phyloP scores from a whole-genome alignment of 208 protist genomes.

The Leishmania tarentolae region DNA sequence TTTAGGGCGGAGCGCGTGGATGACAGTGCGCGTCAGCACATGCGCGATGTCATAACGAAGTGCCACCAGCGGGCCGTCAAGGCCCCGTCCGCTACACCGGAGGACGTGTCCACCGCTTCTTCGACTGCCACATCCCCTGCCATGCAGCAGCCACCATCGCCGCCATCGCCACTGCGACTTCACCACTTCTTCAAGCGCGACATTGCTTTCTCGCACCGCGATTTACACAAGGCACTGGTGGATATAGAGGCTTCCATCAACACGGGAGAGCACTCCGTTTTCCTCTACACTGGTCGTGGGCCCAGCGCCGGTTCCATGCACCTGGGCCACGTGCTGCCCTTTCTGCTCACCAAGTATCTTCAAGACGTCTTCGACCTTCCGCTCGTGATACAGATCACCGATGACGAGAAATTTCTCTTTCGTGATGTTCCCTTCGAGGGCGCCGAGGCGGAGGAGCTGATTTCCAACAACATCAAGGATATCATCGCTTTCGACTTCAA shows the following conservation, averaged over 20 bases:
- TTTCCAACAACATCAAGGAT: constrained; percentile 97
- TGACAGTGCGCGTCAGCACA: constrained; percentile 31
- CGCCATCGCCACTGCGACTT: constrained; percentile 20
- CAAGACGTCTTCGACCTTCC: constrained; percentile 98
- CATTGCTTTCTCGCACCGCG: constrained; percentile 98
- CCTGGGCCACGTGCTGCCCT: constrained; percentile 99
- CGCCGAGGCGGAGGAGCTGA: constrained; percentile 75
- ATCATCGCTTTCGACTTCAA: constrained; percentile 99
- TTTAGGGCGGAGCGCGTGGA: constrained; percentile 82
- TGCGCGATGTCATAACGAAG: constrained; percentile 36
- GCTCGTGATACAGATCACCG: constrained; percentile 99
- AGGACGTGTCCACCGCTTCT: neutral
- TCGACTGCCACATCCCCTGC: neutral
- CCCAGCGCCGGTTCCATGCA: constrained; percentile 97
- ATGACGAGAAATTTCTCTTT: constrained; percentile 99
- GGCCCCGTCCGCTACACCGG: constrained; percentile 15
- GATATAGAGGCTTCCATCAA: constrained; percentile 69
- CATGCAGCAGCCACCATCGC: neutral
- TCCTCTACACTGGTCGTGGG: constrained; percentile 99
- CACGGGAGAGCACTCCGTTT: constrained; percentile 89
- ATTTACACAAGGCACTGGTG: constrained; percentile 94
- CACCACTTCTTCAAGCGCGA: constrained; percentile 95
- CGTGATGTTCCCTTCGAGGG: constrained; percentile 92
- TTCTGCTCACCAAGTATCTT: constrained; percentile 98
- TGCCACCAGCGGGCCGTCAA: constrained; percentile 8